phyloP scores from a whole-genome alignment of 805 yeast species.

The Zygotorulaspora sp. region DNA sequence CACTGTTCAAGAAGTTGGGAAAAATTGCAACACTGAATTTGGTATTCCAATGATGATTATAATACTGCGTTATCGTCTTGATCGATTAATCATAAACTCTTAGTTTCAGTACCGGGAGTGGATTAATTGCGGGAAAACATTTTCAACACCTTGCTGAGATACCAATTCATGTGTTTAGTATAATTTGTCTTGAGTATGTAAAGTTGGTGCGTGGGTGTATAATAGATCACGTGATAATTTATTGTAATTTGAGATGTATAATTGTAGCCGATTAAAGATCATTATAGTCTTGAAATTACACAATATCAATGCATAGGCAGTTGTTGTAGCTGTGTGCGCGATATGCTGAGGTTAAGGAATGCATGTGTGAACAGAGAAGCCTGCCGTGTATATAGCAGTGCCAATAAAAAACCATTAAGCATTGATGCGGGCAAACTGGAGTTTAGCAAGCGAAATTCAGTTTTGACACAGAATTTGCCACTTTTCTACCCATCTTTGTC shows the following conservation, averaged over 20 bases:
- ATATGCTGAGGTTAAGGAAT: neutral
- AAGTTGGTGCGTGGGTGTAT: neutral
- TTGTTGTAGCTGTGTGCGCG: no score
- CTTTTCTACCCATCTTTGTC: conserved; percentile 30
- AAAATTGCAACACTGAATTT: no score
- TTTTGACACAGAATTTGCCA: conserved; percentile 12
- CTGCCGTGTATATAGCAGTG: neutral
- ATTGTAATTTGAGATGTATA: no score
- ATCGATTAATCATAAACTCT: conserved; percentile 9
- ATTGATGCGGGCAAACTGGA: conserved; percentile 23
- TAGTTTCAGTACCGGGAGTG: conserved; percentile 1
- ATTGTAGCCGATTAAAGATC: no score
- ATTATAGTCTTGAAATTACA: no score
- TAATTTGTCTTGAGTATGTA: neutral
- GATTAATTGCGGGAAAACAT: conserved; percentile 1
- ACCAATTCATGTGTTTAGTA: neutral
- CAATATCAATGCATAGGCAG: no score
- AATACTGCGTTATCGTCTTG: conserved; percentile 38
- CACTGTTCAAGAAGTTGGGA: no score
- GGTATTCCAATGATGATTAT: conserved; percentile 12
- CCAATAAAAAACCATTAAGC: neutral
- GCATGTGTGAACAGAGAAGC: no score
- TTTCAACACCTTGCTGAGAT: conserved; percentile 1
- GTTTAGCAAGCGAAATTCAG: conserved; percentile 20
- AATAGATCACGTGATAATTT: neutral